A percentile compares a stretch with the other conserved stretches of the same genome.
These are phyloP conservation scores for Claviceps cyperi DNA, from an alignment of 2,329 filamentous ascomycete species.

Conservation along the genomic window DNA sequence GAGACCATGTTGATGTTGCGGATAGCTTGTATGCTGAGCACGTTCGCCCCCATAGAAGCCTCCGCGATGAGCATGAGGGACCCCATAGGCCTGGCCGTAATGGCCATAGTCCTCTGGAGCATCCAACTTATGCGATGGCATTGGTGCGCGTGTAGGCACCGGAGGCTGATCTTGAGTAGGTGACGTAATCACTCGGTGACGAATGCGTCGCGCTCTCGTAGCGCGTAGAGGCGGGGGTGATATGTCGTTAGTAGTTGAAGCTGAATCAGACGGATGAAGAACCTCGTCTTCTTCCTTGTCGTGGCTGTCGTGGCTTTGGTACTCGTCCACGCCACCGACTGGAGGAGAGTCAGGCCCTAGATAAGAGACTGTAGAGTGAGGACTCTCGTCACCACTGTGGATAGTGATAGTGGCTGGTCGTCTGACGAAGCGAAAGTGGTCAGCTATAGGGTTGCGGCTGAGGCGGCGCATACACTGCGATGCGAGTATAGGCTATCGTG, in stretches of 20 bases:
- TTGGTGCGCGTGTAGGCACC: conserved; percentile 23
- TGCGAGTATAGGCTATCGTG: neutral
- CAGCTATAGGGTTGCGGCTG: conserved; percentile 11
- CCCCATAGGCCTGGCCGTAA: conserved; percentile 11
- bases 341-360: conserved; percentile 16
- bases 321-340: conserved; percentile 26
- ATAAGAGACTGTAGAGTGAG: conserved; percentile 20
- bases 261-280: conserved; percentile 44
- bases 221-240: conserved; percentile 9
- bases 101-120: conserved; percentile 46
- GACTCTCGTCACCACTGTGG: conserved; percentile 16
- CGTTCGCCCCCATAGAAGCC: conserved; percentile 12
- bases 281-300: conserved; percentile 23
- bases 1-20: conserved; percentile 32
- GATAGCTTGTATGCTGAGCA: conserved; percentile 24
- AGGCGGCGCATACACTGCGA: neutral
- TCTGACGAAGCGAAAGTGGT: conserved; percentile 14
- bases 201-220: conserved; percentile 15
- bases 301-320: conserved; percentile 14
- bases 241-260: conserved; percentile 30
- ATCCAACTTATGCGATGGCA: conserved; percentile 48
- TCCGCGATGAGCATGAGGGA: conserved; percentile 13
- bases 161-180: conserved; percentile 25
- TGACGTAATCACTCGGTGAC: conserved; percentile 18
- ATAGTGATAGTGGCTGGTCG: conserved; percentile 13